A percentile compares a stretch with the other conserved stretches of the same genome.
Conservation (phyloP, 169 alveolate species). For the Plasmodium vinckei region DNA sequence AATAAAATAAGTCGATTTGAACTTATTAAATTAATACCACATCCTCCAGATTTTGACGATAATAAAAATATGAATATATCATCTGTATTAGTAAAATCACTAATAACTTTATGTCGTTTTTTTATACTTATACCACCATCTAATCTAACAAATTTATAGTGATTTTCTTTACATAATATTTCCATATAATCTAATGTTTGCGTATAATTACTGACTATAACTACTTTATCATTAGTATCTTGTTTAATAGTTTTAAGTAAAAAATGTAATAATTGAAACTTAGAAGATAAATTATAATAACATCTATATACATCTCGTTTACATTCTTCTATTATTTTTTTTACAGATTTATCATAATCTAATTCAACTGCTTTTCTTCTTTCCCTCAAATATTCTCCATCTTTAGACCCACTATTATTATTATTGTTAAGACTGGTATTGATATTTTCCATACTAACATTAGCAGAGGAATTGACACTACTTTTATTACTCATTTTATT, state of each 20-base stretch:
- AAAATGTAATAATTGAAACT: slow-evolving; percentile 78
- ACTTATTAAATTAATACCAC: slow-evolving; percentile 98
- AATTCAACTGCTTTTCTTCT: slow-evolving; percentile 26
- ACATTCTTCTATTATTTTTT: slow-evolving; percentile 55
- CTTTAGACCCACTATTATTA: too few relatives aligned
- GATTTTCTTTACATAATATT: slow-evolving; percentile 87
- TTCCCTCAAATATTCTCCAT: not conserved
- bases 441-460: not conserved
- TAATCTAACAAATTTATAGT: slow-evolving; percentile 89
- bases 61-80: slow-evolving; percentile 93
- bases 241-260: slow-evolving; percentile 84
- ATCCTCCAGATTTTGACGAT: slow-evolving; percentile 98
- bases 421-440: too few relatives aligned
- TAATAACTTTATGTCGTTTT: slow-evolving; percentile 90
- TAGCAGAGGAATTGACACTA: not conserved
- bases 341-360: slow-evolving; percentile 63
- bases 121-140: slow-evolving; percentile 92
- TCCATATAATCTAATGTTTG: slow-evolving; percentile 93
- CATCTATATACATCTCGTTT: slow-evolving; percentile 22
- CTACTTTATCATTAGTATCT: slow-evolving; percentile 90
- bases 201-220: slow-evolving; percentile 93
- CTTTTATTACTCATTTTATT: slow-evolving; percentile 1
- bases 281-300: slow-evolving; percentile 77
- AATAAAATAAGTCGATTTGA: slow-evolving; percentile 96
- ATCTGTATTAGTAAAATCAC: slow-evolving; percentile 84